Evolutionary conservation across 2,329 filamentous ascomycete genomes (phyloP).

Genomic region (Periconia sp.): DNA sequence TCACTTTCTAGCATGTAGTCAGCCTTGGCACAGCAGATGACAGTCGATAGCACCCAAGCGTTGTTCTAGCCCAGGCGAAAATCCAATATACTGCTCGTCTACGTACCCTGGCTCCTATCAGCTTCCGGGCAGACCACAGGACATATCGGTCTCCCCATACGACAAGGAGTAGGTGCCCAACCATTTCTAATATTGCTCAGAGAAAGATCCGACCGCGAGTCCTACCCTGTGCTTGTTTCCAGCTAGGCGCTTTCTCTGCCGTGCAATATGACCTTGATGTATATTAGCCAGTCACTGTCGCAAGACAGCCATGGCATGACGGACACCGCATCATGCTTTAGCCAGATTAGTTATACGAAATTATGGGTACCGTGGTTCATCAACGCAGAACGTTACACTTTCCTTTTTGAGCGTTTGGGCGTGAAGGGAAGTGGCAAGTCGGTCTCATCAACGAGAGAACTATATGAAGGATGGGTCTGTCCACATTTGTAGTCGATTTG

Average conservation of each 20-base stretch:
- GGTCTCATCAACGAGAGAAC: constrained; percentile 13
- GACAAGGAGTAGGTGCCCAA: constrained; percentile 12
- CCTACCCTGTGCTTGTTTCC: constrained; percentile 5
- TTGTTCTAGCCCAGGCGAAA: constrained; percentile 14
- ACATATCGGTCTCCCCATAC: constrained; percentile 8
- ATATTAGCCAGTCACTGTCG: constrained; percentile 12
- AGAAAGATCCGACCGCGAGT: background rate
- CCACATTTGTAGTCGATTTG: constrained; percentile 11
- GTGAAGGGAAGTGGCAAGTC: constrained; percentile 18
- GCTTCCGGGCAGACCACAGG: constrained; percentile 15
- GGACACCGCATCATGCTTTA: constrained; percentile 23
- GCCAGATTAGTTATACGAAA: constrained; percentile 28
- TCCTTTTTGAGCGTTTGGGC: background rate
- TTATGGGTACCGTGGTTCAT: constrained; percentile 9
- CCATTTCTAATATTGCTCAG: constrained; percentile 2
- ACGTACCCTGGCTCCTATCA: constrained; percentile 12
- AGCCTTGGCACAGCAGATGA: constrained; percentile 16
- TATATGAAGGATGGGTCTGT: constrained; percentile 22
- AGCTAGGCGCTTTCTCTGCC: constrained; percentile 15
- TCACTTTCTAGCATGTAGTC: background rate
- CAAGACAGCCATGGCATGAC: constrained; percentile 18
- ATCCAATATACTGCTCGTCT: constrained; percentile 7
- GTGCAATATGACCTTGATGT: constrained; percentile 12
- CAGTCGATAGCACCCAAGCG: constrained; percentile 8
- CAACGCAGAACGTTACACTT: constrained; percentile 4